A percentile compares a stretch with the other conserved stretches of the same genome.
phyloP scores from a whole-genome alignment of 495 filamentous ascomycete genomes.

The Neurospora intermedia region DNA sequence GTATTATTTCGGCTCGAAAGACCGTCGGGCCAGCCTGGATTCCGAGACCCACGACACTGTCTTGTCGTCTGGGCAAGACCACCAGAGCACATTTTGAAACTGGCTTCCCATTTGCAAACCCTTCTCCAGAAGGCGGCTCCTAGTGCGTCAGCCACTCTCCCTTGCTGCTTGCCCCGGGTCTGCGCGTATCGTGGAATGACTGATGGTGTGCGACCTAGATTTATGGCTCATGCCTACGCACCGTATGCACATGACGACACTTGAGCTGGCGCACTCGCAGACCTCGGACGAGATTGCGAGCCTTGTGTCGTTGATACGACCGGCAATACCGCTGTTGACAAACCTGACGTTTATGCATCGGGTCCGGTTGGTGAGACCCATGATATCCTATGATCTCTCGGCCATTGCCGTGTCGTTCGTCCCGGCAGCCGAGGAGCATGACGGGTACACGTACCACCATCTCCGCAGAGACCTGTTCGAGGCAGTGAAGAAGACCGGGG shows the following conservation, averaged over 20 bases:
- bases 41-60: slow-evolving; percentile 65
- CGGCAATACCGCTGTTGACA: slow-evolving; percentile 41
- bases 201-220: slow-evolving; percentile 32
- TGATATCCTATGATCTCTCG: slow-evolving; percentile 72
- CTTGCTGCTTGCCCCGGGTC: background rate
- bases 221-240: slow-evolving; percentile 76
- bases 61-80: slow-evolving; percentile 83
- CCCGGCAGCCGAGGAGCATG: slow-evolving; percentile 48
- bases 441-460: slow-evolving; percentile 80
- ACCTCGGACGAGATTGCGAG: slow-evolving; percentile 49
- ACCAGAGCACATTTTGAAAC: slow-evolving; percentile 50
- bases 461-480: slow-evolving; percentile 68
- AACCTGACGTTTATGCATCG: slow-evolving; percentile 52
- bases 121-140: slow-evolving; percentile 51
- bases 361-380: slow-evolving; percentile 66
- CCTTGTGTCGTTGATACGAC: slow-evolving; percentile 43
- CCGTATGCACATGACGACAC: slow-evolving; percentile 72
- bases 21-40: slow-evolving; percentile 49
- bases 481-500: slow-evolving; percentile 43
- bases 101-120: slow-evolving; percentile 59
- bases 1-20: slow-evolving; percentile 57
- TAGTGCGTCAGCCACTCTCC: slow-evolving; percentile 30
- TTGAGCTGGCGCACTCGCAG: slow-evolving; percentile 68
- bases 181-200: background rate
- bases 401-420: slow-evolving; percentile 81